phyloP scores from a whole-genome alignment of 306 rosid species.

The Vicia sativa region DNA sequence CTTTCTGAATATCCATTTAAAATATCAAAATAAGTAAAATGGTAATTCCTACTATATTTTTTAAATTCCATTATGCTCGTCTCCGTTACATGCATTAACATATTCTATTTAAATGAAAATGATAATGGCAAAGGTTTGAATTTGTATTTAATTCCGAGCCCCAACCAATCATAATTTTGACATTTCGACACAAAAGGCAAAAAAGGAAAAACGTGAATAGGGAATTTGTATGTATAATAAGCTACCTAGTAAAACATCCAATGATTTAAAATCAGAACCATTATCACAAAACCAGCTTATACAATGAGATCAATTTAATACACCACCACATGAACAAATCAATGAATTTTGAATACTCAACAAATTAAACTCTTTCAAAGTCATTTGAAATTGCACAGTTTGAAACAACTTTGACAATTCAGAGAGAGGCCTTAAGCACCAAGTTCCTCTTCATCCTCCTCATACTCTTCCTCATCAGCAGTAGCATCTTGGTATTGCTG shows the following conservation, averaged over 20 bases:
- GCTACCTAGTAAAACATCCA: slow-evolving; percentile 47
- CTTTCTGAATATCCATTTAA: not conserved
- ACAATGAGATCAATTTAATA: slow-evolving; percentile 50
- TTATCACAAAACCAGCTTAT: slow-evolving; percentile 47
- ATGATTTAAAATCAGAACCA: slow-evolving; percentile 36
- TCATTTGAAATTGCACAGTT: slow-evolving; percentile 35
- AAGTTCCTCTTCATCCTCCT: slow-evolving; percentile 62
- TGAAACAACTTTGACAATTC: slow-evolving; percentile 36
- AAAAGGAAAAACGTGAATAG: not conserved
- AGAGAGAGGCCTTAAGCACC: slow-evolving; percentile 46
- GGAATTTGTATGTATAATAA: slow-evolving; percentile 22
- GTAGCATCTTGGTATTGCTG: slow-evolving; percentile 93
- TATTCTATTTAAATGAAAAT: too few species aligned
- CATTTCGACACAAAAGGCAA: not conserved
- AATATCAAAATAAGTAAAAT: not conserved
- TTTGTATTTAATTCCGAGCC: slow-evolving; percentile 4
- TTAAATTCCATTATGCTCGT: not conserved
- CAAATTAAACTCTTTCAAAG: slow-evolving; percentile 38
- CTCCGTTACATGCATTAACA: not conserved
- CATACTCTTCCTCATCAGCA: slow-evolving; percentile 60
- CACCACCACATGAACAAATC: slow-evolving; percentile 45
- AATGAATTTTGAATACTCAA: slow-evolving; percentile 42
- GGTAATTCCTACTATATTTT: too few species aligned
- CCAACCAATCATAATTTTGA: slow-evolving; percentile 24
- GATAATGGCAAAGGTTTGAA: not conserved